Conservation (phyloP, 2,329 filamentous ascomycete species). For the Hymenoscyphus linearis region DNA sequence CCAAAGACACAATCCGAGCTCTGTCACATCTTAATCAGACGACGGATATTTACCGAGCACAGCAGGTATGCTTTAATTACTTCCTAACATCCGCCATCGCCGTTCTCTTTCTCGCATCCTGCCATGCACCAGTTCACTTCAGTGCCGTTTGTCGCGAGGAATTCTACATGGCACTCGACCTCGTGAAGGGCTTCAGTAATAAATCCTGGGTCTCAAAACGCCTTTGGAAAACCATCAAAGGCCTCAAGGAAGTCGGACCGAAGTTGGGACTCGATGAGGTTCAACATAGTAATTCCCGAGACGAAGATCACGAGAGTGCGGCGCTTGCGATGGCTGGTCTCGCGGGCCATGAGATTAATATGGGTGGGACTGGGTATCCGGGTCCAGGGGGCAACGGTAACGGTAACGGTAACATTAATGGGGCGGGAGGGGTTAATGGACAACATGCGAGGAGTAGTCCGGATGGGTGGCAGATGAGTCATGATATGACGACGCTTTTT, state of each 20-base stretch:
- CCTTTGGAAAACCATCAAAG: slow-evolving; percentile 62
- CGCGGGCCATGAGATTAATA: slow-evolving; percentile 35
- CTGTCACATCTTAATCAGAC: slow-evolving; percentile 67
- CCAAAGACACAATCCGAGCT: slow-evolving; percentile 71
- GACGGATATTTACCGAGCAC: slow-evolving; percentile 63
- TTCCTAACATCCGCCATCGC: slow-evolving; percentile 71
- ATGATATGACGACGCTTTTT: slow-evolving; percentile 33
- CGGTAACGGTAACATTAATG: too few species aligned
- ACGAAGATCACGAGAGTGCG: slow-evolving; percentile 47
- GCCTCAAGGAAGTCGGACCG: slow-evolving; percentile 66
- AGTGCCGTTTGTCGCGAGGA: slow-evolving; percentile 64
- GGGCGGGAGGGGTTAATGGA: neutral
- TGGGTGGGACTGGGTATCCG: slow-evolving; percentile 12
- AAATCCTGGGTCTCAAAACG: slow-evolving; percentile 68
- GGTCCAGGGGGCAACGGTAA: slow-evolving; percentile 7
- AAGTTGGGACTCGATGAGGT: slow-evolving; percentile 47
- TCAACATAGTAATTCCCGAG: slow-evolving; percentile 12
- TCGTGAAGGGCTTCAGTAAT: slow-evolving; percentile 67
- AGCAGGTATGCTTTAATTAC: slow-evolving; percentile 76
- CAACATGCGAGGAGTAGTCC: slow-evolving; percentile 22
- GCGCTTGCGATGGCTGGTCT: slow-evolving; percentile 52
- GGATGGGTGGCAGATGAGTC: slow-evolving; percentile 33
- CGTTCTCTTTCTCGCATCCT: slow-evolving; percentile 70
- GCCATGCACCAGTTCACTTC: slow-evolving; percentile 69
- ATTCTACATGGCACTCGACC: slow-evolving; percentile 72